These are phyloP conservation scores for Malus fusca DNA, from an alignment of 306 rosid species.

Conservation along the genomic window DNA sequence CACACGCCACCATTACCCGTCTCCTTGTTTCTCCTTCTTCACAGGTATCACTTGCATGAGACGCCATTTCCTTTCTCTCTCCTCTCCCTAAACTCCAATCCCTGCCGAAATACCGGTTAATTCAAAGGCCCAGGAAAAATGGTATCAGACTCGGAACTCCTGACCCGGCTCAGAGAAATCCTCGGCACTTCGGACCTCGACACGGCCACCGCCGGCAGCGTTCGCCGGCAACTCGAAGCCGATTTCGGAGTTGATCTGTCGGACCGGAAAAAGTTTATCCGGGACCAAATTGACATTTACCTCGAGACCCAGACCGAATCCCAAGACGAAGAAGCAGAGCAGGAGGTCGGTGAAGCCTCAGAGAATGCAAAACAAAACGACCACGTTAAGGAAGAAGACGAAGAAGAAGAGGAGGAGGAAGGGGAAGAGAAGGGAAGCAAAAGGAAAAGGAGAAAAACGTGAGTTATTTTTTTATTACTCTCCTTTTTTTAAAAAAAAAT, in stretches of 20 bases:
- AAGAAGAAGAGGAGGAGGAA: constrained; percentile 3
- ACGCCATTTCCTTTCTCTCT: constrained; percentile 7
- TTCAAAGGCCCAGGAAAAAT: background rate
- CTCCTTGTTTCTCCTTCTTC: background rate
- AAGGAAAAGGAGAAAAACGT: constrained; percentile 7
- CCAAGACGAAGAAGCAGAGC: background rate
- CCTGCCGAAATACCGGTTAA: background rate
- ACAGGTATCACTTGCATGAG: constrained; percentile 22
- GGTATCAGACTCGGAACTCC: constrained; percentile 27
- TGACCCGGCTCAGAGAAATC: constrained; percentile 27
- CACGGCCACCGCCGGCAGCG: constrained; percentile 31
- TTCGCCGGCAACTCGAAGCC: constrained; percentile 32
- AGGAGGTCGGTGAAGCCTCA: constrained; percentile 5
- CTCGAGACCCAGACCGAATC: constrained; percentile 9
- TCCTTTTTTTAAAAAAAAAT: too few species aligned
- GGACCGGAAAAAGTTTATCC: constrained; percentile 28
- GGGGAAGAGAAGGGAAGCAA: background rate
- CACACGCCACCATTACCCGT: background rate
- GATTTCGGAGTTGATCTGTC: constrained; percentile 27
- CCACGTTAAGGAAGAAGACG: background rate
- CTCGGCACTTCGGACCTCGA: constrained; percentile 27
- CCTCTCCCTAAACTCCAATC: background rate
- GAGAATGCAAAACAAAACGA: constrained; percentile 5
- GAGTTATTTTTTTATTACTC: background rate
- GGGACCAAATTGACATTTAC: constrained; percentile 29